These are phyloP conservation scores for Geranium incanum DNA, from an alignment of 441 rosid species.

Conservation along the genomic window DNA sequence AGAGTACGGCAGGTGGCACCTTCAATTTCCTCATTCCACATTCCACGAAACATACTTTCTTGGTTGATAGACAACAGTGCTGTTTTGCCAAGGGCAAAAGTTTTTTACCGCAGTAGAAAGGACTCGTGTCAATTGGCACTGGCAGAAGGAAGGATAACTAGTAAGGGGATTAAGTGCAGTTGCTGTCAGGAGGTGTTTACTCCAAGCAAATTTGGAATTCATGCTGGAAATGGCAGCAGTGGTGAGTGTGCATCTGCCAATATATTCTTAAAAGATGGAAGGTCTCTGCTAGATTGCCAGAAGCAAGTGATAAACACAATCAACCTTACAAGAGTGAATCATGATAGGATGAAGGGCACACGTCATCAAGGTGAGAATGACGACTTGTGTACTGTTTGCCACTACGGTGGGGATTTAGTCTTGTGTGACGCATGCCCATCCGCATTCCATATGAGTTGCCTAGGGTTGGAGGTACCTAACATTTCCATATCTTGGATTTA, in stretches of 20 bases:
- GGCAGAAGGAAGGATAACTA: conserved; percentile 47
- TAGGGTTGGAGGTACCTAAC: conserved; percentile 42
- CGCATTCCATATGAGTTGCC: conserved; percentile 45
- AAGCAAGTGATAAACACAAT: conserved; percentile 32
- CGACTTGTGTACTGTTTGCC: conserved; percentile 44
- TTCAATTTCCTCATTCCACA: conserved; percentile 30
- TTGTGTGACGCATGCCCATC: conserved; percentile 58
- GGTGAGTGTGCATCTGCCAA: conserved; percentile 36
- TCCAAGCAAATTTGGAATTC: conserved; percentile 44
- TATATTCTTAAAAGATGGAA: conserved; percentile 66
- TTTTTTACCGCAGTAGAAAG: conserved; percentile 32
- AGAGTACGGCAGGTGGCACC: conserved; percentile 35
- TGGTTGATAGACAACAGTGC: conserved; percentile 67
- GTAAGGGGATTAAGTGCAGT: conserved; percentile 58
- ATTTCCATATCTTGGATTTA: conserved; percentile 19
- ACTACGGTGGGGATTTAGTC: conserved; percentile 47
- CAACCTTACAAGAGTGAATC: conserved; percentile 21
- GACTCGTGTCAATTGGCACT: conserved; percentile 23
- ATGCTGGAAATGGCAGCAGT: conserved; percentile 34
- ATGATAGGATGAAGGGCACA: conserved; percentile 22
- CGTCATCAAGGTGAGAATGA: conserved; percentile 33
- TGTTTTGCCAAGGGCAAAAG: conserved; percentile 54
- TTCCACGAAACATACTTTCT: conserved; percentile 50
- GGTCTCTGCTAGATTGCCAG: conserved; percentile 70
- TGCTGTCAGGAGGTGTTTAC: conserved; percentile 51